These are phyloP conservation scores for Aspergillus sclerotialis DNA, from an alignment of 2,329 filamentous ascomycete genomes.

Conservation along the genomic window DNA sequence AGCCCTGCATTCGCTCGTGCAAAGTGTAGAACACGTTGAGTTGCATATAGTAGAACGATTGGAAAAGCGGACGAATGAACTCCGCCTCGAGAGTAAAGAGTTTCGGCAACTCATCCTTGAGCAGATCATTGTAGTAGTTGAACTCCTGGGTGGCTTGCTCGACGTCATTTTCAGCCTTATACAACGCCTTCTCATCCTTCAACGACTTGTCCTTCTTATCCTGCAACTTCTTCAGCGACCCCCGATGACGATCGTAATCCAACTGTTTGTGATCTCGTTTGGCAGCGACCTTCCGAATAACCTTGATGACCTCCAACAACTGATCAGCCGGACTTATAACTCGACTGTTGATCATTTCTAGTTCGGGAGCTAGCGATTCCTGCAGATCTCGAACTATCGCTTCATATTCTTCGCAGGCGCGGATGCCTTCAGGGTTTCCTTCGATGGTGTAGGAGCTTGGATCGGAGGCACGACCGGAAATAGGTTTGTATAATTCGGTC, in stretches of 20 bases:
- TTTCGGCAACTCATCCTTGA: conserved; percentile 92
- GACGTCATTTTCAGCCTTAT: conserved; percentile 87
- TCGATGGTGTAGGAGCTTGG: conserved; percentile 74
- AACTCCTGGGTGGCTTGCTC: conserved; percentile 92
- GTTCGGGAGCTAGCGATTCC: conserved; percentile 77
- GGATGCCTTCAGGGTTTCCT: conserved; percentile 87
- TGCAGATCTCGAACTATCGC: conserved; percentile 82
- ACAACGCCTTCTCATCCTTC: conserved; percentile 96
- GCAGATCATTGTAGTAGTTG: conserved; percentile 94
- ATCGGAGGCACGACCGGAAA: conserved; percentile 91
- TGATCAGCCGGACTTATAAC: conserved; percentile 91
- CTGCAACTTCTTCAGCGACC: conserved; percentile 83
- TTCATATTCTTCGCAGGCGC: conserved; percentile 95
- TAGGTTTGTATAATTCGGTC: conserved; percentile 95
- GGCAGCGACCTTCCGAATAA: conserved; percentile 76
- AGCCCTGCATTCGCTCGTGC: conserved; percentile 94
- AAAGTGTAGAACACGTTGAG: conserved; percentile 98
- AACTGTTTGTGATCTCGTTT: conserved; percentile 98
- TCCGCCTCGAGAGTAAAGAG: conserved; percentile 84
- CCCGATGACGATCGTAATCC: conserved; percentile 84
- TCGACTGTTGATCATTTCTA: conserved; percentile 93
- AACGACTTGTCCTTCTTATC: conserved; percentile 95
- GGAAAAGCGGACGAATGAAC: conserved; percentile 95
- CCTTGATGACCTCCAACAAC: conserved; percentile 88
- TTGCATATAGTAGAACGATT: conserved; percentile 99